A percentile compares a stretch with the other conserved stretches of the same genome.
These are phyloP conservation scores for Lactarius akahatsu DNA, from an alignment of 768 basidiomycete genomes.

Conservation along the genomic window DNA sequence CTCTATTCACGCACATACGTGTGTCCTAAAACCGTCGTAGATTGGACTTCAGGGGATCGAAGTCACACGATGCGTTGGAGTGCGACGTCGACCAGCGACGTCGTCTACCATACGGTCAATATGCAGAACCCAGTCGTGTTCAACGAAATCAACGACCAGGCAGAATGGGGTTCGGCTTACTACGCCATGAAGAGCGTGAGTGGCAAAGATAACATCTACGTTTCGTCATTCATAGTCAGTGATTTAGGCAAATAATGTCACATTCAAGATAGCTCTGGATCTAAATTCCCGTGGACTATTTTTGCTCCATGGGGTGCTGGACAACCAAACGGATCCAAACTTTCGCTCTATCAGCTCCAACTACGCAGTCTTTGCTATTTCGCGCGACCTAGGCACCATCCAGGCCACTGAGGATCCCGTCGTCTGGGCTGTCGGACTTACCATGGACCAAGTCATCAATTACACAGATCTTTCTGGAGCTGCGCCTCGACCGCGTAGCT, in stretches of 20 bases:
- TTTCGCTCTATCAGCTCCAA: not conserved
- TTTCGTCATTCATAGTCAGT: not conserved
- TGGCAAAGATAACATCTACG: not conserved
- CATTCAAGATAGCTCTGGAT: not conserved
- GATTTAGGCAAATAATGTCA: not conserved
- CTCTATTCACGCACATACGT: too few species aligned
- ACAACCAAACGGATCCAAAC: not conserved
- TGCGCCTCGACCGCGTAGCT: too few species aligned
- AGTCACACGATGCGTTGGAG: too few species aligned
- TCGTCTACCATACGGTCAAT: not conserved
- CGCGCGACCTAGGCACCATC: not conserved
- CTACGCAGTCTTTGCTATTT: not conserved
- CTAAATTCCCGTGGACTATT: not conserved
- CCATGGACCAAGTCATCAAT: not conserved
- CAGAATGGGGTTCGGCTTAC: not conserved
- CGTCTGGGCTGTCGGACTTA: not conserved
- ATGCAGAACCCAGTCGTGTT: not conserved
- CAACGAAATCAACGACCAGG: not conserved
- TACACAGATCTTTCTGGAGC: not conserved
- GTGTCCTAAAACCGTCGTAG: too few species aligned
- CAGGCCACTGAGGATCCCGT: not conserved
- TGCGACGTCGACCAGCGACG: too few species aligned
- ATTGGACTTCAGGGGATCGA: too few species aligned
- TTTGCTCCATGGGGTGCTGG: not conserved
- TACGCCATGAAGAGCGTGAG: not conserved